Evolutionary conservation across 2,329 filamentous ascomycete genomes (phyloP), one percentile per base, ranked within the genome.

Genomic region (Aspergillus fijiensis): DNA sequence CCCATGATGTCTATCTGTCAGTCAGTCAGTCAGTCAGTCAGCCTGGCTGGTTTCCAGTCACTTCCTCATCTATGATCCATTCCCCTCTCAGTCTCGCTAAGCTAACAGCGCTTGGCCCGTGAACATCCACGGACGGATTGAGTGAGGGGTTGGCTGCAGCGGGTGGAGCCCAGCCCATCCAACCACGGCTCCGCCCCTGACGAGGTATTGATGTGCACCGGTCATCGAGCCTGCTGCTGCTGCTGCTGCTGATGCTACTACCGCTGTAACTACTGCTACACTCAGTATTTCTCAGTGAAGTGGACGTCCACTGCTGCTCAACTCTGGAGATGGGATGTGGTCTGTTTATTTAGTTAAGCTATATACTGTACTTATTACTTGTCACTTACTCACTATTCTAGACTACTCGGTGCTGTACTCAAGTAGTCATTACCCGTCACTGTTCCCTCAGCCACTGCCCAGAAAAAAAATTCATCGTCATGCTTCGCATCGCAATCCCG

Each of bases 161-260:
- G 52, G 27, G 63, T 66, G 65, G 64, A 57, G 31, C 35, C 14
- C 47, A n/a, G 31, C 35, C 33, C 55, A 57, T 60, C 60, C 65
- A 66, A 67, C 65, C 58, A 67, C 25, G 52, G 57, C 51, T 56
- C 51, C 58, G 63, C 62, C 64, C 64, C 63, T 64, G 61, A 63
- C 54, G 64, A 65, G 60, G 29, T 62, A 57, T 63, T 64, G 57
- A 65, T 64, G 63, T 66, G 64, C 65, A 61, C 61, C 58, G 62
- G 62, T 65, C 63, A 64, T 64, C 57, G 59, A 65, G 49, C 59
- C 55, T 60, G 33, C 33, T 16, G 27, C 33, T 35, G 33, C 33
- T 16, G 27, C 33, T 35, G 2, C 1, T 35, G 12, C 1, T 35
- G 33, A 5, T 35, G 27, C 7, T 9, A 9, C 27, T 29, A 29